phyloP scores from a whole-genome alignment of 139 green algal species.

The Asterochloris sp. region DNA sequence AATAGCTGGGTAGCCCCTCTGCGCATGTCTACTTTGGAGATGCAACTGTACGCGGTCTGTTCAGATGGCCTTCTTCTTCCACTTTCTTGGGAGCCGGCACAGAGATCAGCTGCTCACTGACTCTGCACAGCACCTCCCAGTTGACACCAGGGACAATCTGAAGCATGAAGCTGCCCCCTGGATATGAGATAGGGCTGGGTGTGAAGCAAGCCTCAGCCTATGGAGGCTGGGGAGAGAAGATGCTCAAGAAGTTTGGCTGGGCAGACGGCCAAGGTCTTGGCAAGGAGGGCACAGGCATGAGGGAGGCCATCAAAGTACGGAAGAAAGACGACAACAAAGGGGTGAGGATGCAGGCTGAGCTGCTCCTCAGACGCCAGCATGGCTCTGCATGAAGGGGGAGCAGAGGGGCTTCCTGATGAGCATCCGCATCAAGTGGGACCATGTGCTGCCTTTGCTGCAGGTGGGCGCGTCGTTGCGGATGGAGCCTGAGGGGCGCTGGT shows the following conservation, averaged over 20 bases:
- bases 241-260: slow-evolving; percentile 84
- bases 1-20: too few species aligned
- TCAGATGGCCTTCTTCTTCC: too few species aligned
- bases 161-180: slow-evolving; percentile 80
- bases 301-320: slow-evolving; percentile 70
- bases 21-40: too few species aligned
- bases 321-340: slow-evolving; percentile 82
- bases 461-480: slow-evolving; percentile 53
- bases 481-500: slow-evolving; percentile 72
- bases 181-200: slow-evolving; percentile 68
- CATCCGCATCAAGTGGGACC: too few species aligned
- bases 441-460: slow-evolving; percentile 22
- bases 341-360: slow-evolving; percentile 30
- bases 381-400: too few species aligned
- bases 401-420: too few species aligned
- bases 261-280: slow-evolving; percentile 73
- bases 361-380: background rate
- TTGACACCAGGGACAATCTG: background rate
- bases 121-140: background rate
- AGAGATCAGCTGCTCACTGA: background rate
- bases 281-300: slow-evolving; percentile 62
- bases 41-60: too few species aligned
- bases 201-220: slow-evolving; percentile 64
- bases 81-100: too few species aligned
- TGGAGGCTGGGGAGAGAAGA: slow-evolving; percentile 75